Percentiles rank a stretch among this genome's conserved stretches.
Evolutionary conservation across 306 rosid genomes (phyloP).

Genomic region (Ormosia emarginata): DNA sequence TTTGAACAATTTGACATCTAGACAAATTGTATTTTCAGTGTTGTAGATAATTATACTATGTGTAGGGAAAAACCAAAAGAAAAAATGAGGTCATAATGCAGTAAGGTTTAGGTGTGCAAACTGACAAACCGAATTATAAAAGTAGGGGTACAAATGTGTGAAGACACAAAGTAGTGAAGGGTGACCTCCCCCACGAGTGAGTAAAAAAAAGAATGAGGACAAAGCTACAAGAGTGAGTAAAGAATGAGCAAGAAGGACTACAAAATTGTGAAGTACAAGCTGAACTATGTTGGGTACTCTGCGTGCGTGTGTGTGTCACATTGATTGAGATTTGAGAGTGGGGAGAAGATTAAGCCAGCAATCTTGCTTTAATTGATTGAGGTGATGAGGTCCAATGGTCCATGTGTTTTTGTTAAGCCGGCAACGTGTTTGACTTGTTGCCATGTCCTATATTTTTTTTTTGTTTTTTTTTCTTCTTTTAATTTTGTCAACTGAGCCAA

Average conservation of each 20-base stretch:
- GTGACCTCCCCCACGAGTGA: constrained; percentile 49
- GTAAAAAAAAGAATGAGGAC: constrained; percentile 9
- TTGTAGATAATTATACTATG: neutral
- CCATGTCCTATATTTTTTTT: neutral
- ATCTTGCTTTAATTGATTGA: neutral
- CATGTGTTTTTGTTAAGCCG: constrained; percentile 24
- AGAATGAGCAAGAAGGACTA: neutral
- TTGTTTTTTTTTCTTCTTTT: neutral
- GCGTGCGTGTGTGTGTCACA: neutral
- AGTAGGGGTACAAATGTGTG: neutral
- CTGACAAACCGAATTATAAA: constrained; percentile 41
- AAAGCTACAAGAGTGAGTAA: constrained; percentile 35
- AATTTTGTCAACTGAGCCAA: constrained; percentile 29
- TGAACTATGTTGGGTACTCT: constrained; percentile 7
- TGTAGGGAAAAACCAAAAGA: neutral
- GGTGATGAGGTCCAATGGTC: neutral
- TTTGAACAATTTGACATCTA: neutral
- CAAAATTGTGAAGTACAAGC: constrained; percentile 2
- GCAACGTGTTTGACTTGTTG: constrained; percentile 21
- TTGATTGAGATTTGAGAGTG: constrained; percentile 17
- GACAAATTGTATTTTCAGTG: neutral
- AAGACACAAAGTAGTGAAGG: constrained; percentile 58
- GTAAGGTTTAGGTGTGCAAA: constrained; percentile 66
- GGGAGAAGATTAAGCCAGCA: neutral
- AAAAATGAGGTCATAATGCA: constrained; percentile 53